Evolutionary conservation across 1,139 yeast genomes (phyloP).

Genomic region (Saccharomycopsis phalli): DNA sequence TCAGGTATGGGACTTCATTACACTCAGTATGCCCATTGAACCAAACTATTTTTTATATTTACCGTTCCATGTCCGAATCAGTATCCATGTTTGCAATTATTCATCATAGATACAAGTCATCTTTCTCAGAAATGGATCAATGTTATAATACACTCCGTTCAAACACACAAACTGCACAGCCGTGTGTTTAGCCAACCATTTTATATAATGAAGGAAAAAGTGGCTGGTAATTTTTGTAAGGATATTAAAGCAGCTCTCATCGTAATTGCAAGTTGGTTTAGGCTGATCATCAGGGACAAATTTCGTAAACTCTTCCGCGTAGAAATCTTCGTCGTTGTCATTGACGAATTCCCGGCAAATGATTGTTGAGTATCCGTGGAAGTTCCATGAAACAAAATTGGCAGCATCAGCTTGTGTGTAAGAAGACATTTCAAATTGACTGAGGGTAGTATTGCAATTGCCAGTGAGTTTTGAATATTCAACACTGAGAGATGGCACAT

Average conservation of each 20-base stretch:
- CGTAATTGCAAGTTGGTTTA: slow-evolving; percentile 11
- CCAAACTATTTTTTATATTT: too few relatives aligned
- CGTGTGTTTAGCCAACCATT: slow-evolving; percentile 11
- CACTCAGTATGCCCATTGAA: too few relatives aligned
- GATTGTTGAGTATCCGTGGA: slow-evolving; percentile 26
- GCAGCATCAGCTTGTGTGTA: slow-evolving; percentile 1
- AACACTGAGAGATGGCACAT: slow-evolving; percentile 21
- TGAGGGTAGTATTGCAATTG: not conserved
- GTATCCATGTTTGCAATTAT: too few relatives aligned
- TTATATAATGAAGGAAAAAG: slow-evolving; percentile 11
- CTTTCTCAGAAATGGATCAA: not conserved
- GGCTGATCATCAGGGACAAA: slow-evolving; percentile 9
- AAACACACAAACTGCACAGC: slow-evolving; percentile 14
- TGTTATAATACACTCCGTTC: slow-evolving; percentile 17
- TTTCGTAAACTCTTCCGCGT: slow-evolving; percentile 13
- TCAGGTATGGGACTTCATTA: too few relatives aligned
- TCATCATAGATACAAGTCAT: slow-evolving; percentile 4
- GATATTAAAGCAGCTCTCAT: slow-evolving; percentile 13
- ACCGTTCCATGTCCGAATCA: too few relatives aligned
- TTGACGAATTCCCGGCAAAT: slow-evolving; percentile 18
- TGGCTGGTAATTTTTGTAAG: slow-evolving; percentile 14
- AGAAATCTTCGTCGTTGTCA: slow-evolving; percentile 19
- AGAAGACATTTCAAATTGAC: slow-evolving; percentile 1
- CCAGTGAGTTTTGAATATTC: not conserved
- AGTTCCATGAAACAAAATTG: slow-evolving; percentile 31